phyloP scores from a whole-genome alignment of 768 basidiomycete genomes.

The Xanthoconium stramineum region DNA sequence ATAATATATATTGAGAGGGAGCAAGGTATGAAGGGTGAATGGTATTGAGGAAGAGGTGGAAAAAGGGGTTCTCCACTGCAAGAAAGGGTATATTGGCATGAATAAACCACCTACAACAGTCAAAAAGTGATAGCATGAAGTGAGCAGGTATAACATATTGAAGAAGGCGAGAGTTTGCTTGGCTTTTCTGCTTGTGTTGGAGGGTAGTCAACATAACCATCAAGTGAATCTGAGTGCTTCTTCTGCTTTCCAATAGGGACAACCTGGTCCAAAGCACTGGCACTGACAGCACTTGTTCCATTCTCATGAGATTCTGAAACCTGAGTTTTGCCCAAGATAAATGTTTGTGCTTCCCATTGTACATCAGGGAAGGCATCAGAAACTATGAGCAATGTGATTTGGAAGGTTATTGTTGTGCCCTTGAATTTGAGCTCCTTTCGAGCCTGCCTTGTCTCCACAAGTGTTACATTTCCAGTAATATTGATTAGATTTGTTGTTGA shows the following conservation, averaged over 20 bases:
- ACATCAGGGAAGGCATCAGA: not conserved
- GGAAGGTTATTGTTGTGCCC: not conserved
- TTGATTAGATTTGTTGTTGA: not conserved
- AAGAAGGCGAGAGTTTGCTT: constrained; percentile 4
- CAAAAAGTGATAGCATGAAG: constrained; percentile 1
- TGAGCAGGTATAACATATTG: constrained; percentile 7
- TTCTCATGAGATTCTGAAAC: not conserved
- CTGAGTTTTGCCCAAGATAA: not conserved
- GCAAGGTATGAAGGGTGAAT: constrained; percentile 24
- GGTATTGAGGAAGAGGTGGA: constrained; percentile 19
- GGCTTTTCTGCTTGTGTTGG: not conserved
- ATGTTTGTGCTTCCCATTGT: not conserved
- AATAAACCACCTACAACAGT: constrained; percentile 10
- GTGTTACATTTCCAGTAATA: not conserved
- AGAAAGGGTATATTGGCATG: constrained; percentile 27
- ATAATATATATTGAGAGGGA: constrained; percentile 23
- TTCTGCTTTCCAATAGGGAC: not conserved
- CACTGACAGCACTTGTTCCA: too few relatives aligned
- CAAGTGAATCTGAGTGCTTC: not conserved
- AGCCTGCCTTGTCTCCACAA: not conserved
- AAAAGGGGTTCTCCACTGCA: constrained; percentile 16
- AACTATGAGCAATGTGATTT: not conserved
- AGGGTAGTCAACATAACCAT: not conserved
- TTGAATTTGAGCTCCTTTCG: not conserved
- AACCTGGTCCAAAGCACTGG: not conserved